Conservation (phyloP, 2,329 filamentous ascomycete genomes). For the Aureobasidium leucospermi region DNA sequence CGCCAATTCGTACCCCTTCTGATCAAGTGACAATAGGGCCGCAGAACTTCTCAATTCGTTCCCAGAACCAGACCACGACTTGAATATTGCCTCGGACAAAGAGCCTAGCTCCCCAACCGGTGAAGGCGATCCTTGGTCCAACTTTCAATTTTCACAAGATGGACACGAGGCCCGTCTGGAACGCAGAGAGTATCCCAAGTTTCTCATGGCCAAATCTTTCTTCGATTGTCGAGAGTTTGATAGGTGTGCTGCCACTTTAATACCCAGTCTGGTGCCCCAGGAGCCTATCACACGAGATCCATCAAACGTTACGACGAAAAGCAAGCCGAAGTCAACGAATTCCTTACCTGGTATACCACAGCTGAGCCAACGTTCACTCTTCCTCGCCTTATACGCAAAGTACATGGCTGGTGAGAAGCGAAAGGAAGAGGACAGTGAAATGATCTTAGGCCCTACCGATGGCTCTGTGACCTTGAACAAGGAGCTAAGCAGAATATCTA, state of each 20-base stretch:
- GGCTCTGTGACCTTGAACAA: constrained; percentile 78
- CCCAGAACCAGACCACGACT: constrained; percentile 41
- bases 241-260: constrained; percentile 81
- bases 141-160: constrained; percentile 9
- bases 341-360: constrained; percentile 33
- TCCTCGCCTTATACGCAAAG: constrained; percentile 86
- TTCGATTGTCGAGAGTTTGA: constrained; percentile 96
- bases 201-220: constrained; percentile 83
- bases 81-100: constrained; percentile 46
- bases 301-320: constrained; percentile 37
- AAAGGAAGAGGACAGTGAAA: constrained; percentile 93
- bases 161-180: constrained; percentile 54
- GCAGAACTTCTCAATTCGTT: constrained; percentile 88
- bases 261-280: constrained; percentile 61
- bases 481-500: constrained; percentile 68
- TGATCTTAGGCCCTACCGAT: constrained; percentile 91
- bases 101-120: constrained; percentile 43
- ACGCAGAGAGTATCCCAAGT: constrained; percentile 70
- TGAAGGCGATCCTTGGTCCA: background rate
- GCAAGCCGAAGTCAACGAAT: constrained; percentile 50
- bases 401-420: constrained; percentile 91
- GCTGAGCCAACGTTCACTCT: constrained; percentile 84
- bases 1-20: constrained; percentile 16
- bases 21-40: constrained; percentile 53
- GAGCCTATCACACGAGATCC: constrained; percentile 23